Base-by-base conservation (phyloP, 2,329 filamentous ascomycete genomes). In the Aspergillus thermomutatus region DNA sequence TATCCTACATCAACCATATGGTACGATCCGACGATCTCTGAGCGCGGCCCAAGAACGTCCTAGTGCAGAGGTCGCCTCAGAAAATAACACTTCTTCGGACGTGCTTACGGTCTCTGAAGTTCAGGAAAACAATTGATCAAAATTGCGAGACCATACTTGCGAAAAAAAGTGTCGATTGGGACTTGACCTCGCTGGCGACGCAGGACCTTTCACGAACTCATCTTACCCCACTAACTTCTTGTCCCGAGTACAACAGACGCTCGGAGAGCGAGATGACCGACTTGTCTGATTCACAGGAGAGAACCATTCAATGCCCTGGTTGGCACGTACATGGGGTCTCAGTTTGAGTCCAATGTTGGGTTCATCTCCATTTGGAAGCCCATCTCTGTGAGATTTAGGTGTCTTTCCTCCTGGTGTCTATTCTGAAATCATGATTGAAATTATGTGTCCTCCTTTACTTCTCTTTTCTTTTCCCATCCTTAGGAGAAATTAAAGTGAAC, bases 291-390 rank as follows among this genome's bases (percentile, higher is more conserved):
- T 51, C 49, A 60, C 50, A 40, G 54, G 58, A 64, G 58, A 55
- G 60, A 53, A 50, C 54, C 56, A 58, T 60, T 64, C 57, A 59
- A 58, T 48, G 60, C 60, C 58, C 61, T 62, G 64, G 57, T 54
- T 56, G 61, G 66, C 67, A 63, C 64, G 62, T 60, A 58, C 61
- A 59, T 60, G 65, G 58, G 64, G 58, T 60, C 57, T 65, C 62
- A 27, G 55, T 61, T 62, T 64, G 61, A 61, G 62, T 64, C 64
- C 58, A 52, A 57, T 65, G 65, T 66, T 67, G 64, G 64, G 55
- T 57, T 62, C 46, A 57, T 63, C 58, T 64, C 58, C 57, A 34
- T 58, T 65, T 58, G 63, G 58, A 59, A 59, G 54, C 55, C 56
- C 40, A 49, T 58, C 54, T 64, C 54, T 62, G 59, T 56, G 54